Evolutionary conservation across 441 rosid genomes (phyloP).

Genomic region (Erysimum pusillum): DNA sequence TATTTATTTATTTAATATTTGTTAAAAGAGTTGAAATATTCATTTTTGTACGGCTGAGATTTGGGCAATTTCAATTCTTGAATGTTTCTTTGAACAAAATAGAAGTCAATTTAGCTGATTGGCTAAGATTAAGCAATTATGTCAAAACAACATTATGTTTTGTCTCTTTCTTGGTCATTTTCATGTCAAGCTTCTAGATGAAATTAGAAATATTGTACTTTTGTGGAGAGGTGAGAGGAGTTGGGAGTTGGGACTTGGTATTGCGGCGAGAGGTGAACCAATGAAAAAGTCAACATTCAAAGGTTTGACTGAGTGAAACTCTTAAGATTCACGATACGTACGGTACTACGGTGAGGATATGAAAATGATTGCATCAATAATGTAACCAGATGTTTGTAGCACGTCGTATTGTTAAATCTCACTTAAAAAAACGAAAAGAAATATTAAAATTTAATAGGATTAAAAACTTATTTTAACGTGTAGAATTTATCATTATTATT

Average conservation of each 20-base stretch:
- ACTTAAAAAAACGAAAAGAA: not conserved
- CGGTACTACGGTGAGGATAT: not conserved
- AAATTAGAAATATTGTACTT: not conserved
- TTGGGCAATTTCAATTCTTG: slow-evolving; percentile 15
- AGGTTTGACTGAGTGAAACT: slow-evolving; percentile 37
- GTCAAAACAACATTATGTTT: not conserved
- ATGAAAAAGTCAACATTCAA: slow-evolving; percentile 34
- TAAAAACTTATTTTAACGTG: not conserved
- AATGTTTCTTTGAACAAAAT: slow-evolving; percentile 8
- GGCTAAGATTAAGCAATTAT: slow-evolving; percentile 5
- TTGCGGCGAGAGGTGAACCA: not conserved
- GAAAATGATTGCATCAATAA: slow-evolving; percentile 8
- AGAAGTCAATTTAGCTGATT: slow-evolving; percentile 32
- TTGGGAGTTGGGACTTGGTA: slow-evolving; percentile 12
- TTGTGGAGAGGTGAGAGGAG: not conserved
- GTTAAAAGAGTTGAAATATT: slow-evolving; percentile 35
- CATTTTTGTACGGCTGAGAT: slow-evolving; percentile 33
- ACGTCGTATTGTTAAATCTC: not conserved
- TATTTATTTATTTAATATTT: slow-evolving; percentile 20
- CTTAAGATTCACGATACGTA: slow-evolving; percentile 8
- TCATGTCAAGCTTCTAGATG: slow-evolving; percentile 20
- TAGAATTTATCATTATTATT: not conserved
- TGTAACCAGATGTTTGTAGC: not conserved
- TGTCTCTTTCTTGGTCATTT: not conserved
- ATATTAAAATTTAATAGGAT: too few relatives aligned